phyloP scores from a whole-genome alignment of 192 early-diverging fungal genomes.

The Phlyctochytrium bullatum region DNA sequence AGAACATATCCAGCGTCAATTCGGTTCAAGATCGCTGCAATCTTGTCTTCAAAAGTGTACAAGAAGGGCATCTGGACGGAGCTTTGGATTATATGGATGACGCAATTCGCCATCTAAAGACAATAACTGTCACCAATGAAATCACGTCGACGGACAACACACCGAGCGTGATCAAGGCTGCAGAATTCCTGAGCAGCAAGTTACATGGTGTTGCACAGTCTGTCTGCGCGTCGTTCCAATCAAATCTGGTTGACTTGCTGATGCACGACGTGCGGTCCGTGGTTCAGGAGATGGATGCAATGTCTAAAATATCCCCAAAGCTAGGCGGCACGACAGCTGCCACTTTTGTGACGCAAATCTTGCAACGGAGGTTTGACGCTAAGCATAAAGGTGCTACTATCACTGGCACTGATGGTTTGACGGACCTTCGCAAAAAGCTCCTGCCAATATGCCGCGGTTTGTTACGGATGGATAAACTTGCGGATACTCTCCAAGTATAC shows the following conservation, averaged over 20 bases:
- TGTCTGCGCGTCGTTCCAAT: background rate
- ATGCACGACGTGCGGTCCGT: slow-evolving; percentile 60
- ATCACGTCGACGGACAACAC: slow-evolving; percentile 17
- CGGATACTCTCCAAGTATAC: slow-evolving; percentile 67
- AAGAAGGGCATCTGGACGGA: slow-evolving; percentile 80
- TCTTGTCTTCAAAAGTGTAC: slow-evolving; percentile 78
- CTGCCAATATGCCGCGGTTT: slow-evolving; percentile 76
- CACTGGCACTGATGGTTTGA: slow-evolving; percentile 25
- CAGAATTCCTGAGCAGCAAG: background rate
- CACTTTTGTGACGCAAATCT: slow-evolving; percentile 39
- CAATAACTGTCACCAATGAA: slow-evolving; percentile 40
- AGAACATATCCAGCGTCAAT: slow-evolving; percentile 68
- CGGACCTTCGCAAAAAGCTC: slow-evolving; percentile 50
- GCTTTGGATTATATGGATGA: slow-evolving; percentile 90
- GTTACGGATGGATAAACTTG: slow-evolving; percentile 68
- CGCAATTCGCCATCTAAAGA: slow-evolving; percentile 57
- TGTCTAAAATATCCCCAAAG: slow-evolving; percentile 13
- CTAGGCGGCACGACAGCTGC: slow-evolving; percentile 23
- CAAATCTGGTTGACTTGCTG: slow-evolving; percentile 39
- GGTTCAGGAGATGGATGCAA: slow-evolving; percentile 48
- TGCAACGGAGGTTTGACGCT: slow-evolving; percentile 19
- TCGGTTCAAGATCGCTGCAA: slow-evolving; percentile 77
- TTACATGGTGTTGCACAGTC: background rate
- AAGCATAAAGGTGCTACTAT: slow-evolving; percentile 10
- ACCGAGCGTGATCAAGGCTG: background rate